phyloP scores from a whole-genome alignment of 495 filamentous ascomycete species.

The Penicillium canescens region DNA sequence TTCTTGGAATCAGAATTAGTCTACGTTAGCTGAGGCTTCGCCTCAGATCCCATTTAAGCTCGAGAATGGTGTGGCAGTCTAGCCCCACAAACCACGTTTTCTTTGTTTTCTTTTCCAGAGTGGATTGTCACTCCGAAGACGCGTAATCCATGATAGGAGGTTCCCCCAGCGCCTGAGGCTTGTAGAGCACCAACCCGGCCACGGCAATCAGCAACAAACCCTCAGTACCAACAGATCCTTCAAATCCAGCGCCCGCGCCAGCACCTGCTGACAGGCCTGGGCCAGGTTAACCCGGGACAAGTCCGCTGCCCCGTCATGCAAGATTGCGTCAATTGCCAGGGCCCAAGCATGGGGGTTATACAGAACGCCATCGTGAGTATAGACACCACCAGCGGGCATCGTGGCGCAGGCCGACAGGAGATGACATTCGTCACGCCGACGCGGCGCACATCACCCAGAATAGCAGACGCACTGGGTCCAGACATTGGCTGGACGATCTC shows the following conservation, averaged over 20 bases:
- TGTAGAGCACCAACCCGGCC: constrained; percentile 12
- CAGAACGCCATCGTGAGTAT: constrained; percentile 46
- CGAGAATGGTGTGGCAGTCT: no score
- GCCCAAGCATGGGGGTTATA: constrained; percentile 45
- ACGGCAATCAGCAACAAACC: constrained; percentile 21
- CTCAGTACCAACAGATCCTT: constrained; percentile 37
- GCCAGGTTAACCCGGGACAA: constrained; percentile 27
- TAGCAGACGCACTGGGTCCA: constrained; percentile 44
- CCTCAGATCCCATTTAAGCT: background rate
- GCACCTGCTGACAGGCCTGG: constrained; percentile 26
- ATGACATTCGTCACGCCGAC: constrained; percentile 50
- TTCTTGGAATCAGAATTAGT: background rate
- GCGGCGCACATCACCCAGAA: constrained; percentile 28
- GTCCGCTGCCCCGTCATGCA: constrained; percentile 36
- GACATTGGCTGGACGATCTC: constrained; percentile 46
- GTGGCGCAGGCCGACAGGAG: constrained; percentile 37
- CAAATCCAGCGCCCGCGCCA: constrained; percentile 33
- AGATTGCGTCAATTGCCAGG: constrained; percentile 43
- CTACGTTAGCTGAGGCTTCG: background rate
- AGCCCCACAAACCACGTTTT: constrained; percentile 1
- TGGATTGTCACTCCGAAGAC: background rate
- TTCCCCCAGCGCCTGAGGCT: constrained; percentile 12
- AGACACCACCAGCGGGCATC: constrained; percentile 37
- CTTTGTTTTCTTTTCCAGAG: background rate
- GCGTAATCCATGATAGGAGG: constrained; percentile 26